Evolutionary conservation across 208 protist genomes (phyloP).

Genomic region (Trypanosoma lewisi): DNA sequence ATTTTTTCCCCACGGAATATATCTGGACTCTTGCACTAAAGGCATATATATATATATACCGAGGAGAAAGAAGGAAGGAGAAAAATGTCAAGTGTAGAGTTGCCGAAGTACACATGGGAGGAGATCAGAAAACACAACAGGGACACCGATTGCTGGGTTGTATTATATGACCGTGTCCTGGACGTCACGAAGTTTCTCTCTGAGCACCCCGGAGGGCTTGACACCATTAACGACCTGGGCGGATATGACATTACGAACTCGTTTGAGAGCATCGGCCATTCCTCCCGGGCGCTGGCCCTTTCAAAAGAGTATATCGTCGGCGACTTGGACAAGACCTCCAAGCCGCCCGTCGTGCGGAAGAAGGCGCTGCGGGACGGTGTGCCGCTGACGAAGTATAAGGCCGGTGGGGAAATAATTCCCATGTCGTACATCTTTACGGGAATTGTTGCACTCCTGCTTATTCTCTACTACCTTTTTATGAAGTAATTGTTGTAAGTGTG

Average conservation of each 20-base stretch:
- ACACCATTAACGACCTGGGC: slow-evolving; percentile 80
- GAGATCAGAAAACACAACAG: slow-evolving; percentile 89
- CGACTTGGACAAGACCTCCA: slow-evolving; percentile 37
- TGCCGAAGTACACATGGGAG: slow-evolving; percentile 75
- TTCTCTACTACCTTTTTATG: slow-evolving; percentile 28
- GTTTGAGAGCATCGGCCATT: slow-evolving; percentile 85
- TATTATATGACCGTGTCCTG: slow-evolving; percentile 91
- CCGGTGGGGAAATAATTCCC: slow-evolving; percentile 49
- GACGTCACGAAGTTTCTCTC: slow-evolving; percentile 88
- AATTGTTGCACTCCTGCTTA: slow-evolving; percentile 28
- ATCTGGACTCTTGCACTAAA: background rate
- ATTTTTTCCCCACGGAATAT: background rate
- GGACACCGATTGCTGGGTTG: slow-evolving; percentile 90
- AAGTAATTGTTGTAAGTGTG: slow-evolving; percentile 6
- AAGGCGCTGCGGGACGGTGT: slow-evolving; percentile 33
- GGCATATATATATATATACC: background rate
- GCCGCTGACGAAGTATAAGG: slow-evolving; percentile 60
- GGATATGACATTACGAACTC: slow-evolving; percentile 78
- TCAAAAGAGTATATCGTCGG: slow-evolving; percentile 79
- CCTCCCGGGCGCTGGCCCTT: slow-evolving; percentile 50
- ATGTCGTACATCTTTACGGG: slow-evolving; percentile 38
- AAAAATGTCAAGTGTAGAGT: slow-evolving; percentile 40
- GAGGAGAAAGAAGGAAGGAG: background rate
- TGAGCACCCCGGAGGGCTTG: slow-evolving; percentile 89
- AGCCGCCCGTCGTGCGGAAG: slow-evolving; percentile 44